These are phyloP conservation scores for Aspergillus transmontanensis DNA, from an alignment of 2,329 filamentous ascomycete genomes.

Conservation along the genomic window DNA sequence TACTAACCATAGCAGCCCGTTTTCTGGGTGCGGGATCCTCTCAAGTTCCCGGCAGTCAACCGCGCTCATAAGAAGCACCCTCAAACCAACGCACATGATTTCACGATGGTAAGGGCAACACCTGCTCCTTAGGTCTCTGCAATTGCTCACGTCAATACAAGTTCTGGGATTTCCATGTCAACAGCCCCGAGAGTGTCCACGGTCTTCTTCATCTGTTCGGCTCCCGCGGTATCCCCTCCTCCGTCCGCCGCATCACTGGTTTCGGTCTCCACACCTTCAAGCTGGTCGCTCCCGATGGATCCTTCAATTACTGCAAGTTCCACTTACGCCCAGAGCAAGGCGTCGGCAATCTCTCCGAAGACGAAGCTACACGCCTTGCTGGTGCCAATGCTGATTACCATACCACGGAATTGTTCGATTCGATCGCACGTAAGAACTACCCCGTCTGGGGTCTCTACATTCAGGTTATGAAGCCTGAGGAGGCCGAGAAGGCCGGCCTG, in stretches of 20 bases:
- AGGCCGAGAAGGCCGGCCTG: slow-evolving; percentile 51
- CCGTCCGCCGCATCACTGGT: slow-evolving; percentile 55
- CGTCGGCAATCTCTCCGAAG: slow-evolving; percentile 55
- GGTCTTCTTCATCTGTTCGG: slow-evolving; percentile 64
- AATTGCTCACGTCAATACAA: slow-evolving; percentile 18
- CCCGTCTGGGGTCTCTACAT: slow-evolving; percentile 60
- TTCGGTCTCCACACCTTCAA: slow-evolving; percentile 43
- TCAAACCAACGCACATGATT: slow-evolving; percentile 65
- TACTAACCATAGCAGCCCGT: slow-evolving; percentile 33
- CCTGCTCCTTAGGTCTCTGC: background rate
- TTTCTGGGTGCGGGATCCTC: slow-evolving; percentile 49
- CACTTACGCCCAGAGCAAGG: slow-evolving; percentile 62
- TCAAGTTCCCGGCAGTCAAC: slow-evolving; percentile 47
- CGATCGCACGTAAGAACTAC: slow-evolving; percentile 60
- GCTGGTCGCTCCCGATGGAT: slow-evolving; percentile 43
- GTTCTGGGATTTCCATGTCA: slow-evolving; percentile 64
- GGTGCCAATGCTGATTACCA: slow-evolving; percentile 60
- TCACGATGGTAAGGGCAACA: slow-evolving; percentile 51
- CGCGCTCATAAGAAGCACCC: slow-evolving; percentile 69
- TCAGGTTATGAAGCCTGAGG: slow-evolving; percentile 57
- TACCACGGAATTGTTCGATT: slow-evolving; percentile 62
- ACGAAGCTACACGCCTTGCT: slow-evolving; percentile 55
- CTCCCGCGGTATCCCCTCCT: slow-evolving; percentile 56
- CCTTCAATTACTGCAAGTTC: slow-evolving; percentile 62
- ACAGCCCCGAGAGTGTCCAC: slow-evolving; percentile 62